These are phyloP conservation scores for Theileria sp. DNA, from an alignment of 169 alveolate genomes.

Conservation along the genomic window DNA sequence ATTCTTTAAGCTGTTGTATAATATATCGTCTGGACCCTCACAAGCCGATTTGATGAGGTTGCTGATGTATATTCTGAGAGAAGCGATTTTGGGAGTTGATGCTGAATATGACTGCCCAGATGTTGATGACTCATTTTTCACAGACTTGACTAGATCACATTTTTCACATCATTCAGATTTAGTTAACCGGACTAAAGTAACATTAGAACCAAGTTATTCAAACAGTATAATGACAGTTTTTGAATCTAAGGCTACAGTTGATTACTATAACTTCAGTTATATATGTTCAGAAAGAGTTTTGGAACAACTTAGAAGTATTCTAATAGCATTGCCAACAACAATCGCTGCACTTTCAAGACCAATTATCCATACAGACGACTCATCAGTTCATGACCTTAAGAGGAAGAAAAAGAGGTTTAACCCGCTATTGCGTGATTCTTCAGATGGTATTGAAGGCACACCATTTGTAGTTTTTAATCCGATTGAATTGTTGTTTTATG, in stretches of 20 bases:
- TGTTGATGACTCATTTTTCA: conserved; percentile 39
- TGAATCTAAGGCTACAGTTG: conserved; percentile 34
- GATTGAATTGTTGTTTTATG: conserved; percentile 66
- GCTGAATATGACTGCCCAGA: conserved; percentile 36
- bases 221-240: conserved; percentile 13
- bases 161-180: not conserved
- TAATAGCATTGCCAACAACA: conserved; percentile 70
- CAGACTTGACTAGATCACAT: conserved; percentile 8
- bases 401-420: conserved; percentile 15
- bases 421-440: not conserved
- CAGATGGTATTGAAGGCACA: not conserved
- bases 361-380: not conserved
- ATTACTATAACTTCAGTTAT: conserved; percentile 52
- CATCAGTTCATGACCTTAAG: conserved; percentile 5
- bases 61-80: conserved; percentile 67
- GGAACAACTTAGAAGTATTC: conserved; percentile 72
- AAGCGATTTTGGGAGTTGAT: conserved; percentile 63
- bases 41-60: conserved; percentile 50
- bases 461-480: conserved; percentile 50
- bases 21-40: conserved; percentile 43
- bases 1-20: conserved; percentile 69
- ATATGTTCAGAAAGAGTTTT: conserved; percentile 72
- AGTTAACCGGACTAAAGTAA: not conserved
- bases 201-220: not conserved
- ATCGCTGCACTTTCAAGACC: conserved; percentile 25